Evolutionary conservation across 257 asterid genomes (phyloP).

Genomic region (Mentha longifolia): DNA sequence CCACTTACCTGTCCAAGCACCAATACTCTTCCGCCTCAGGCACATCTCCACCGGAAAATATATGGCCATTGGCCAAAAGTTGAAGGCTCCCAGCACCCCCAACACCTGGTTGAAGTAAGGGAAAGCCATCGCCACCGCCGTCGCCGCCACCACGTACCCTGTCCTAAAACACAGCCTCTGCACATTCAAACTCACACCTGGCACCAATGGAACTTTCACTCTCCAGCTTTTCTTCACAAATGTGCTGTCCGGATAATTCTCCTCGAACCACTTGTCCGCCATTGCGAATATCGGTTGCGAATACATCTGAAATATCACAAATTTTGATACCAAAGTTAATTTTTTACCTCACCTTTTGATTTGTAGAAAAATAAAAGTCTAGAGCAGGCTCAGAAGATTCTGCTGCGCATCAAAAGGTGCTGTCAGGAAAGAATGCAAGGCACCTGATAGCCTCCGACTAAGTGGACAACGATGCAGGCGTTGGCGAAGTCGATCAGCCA

Average conservation of each 20-base stretch:
- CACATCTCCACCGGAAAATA: constrained; percentile 86
- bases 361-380: too few relatives aligned
- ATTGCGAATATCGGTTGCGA: constrained; percentile 62
- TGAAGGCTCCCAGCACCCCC: constrained; percentile 68
- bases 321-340: too few relatives aligned
- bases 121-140: constrained; percentile 55
- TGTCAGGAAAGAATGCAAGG: neutral
- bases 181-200: constrained; percentile 44
- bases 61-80: constrained; percentile 72
- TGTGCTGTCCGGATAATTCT: constrained; percentile 39
- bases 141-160: constrained; percentile 61
- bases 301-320: constrained; percentile 41
- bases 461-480: constrained; percentile 62
- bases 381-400: too few relatives aligned
- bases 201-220: constrained; percentile 37
- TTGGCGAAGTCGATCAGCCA: constrained; percentile 78
- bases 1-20: constrained; percentile 45
- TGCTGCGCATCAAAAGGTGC: too few relatives aligned
- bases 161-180: constrained; percentile 61
- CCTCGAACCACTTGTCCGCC: constrained; percentile 47
- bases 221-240: constrained; percentile 33
- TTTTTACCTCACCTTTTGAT: too few relatives aligned
- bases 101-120: constrained; percentile 79
- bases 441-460: constrained; percentile 72
- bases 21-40: constrained; percentile 32